Evolutionary conservation across 176 grass and related monocot species (phyloP).

Genomic region (Calamus simplicifolius): DNA sequence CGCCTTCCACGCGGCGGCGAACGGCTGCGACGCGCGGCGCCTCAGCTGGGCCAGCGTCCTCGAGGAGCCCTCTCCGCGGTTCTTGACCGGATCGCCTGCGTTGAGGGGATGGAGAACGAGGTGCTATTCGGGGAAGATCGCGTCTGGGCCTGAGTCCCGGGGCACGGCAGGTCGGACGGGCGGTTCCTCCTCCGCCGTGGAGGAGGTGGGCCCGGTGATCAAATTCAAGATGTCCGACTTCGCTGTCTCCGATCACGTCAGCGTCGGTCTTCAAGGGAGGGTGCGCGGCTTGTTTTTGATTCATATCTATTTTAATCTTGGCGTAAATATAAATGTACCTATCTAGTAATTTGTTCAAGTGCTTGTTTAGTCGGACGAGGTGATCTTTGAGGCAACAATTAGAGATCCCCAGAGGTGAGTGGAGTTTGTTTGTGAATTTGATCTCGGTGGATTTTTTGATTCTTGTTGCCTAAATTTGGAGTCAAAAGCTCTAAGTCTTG

Average conservation of each 20-base stretch:
- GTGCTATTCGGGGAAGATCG: slow-evolving; percentile 24
- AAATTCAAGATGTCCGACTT: slow-evolving; percentile 75
- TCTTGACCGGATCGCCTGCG: not conserved
- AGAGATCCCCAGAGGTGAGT: slow-evolving; percentile 75
- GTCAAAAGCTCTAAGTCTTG: not conserved
- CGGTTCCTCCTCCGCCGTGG: not conserved
- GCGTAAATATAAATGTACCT: too few relatives aligned
- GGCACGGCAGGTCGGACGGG: slow-evolving; percentile 5
- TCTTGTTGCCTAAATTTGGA: not conserved
- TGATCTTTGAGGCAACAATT: slow-evolving; percentile 81
- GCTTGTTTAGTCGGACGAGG: slow-evolving; percentile 60
- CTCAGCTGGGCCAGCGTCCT: not conserved
- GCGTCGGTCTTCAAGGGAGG: slow-evolving; percentile 88
- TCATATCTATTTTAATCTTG: not conserved
- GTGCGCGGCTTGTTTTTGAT: slow-evolving; percentile 24
- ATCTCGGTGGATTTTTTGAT: slow-evolving; percentile 1
- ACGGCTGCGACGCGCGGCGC: not conserved
- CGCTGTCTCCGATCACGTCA: slow-evolving; percentile 60
- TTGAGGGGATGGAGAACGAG: not conserved
- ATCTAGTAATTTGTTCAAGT: too few relatives aligned
- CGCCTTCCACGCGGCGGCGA: slow-evolving; percentile 20
- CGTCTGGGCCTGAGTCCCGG: slow-evolving; percentile 9
- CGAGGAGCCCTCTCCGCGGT: slow-evolving; percentile 7
- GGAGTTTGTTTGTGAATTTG: not conserved
- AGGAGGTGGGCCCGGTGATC: slow-evolving; percentile 36